Evolutionary conservation across 164 flowering plant genomes (phyloP).

Genomic region (Berberis vulgaris): DNA sequence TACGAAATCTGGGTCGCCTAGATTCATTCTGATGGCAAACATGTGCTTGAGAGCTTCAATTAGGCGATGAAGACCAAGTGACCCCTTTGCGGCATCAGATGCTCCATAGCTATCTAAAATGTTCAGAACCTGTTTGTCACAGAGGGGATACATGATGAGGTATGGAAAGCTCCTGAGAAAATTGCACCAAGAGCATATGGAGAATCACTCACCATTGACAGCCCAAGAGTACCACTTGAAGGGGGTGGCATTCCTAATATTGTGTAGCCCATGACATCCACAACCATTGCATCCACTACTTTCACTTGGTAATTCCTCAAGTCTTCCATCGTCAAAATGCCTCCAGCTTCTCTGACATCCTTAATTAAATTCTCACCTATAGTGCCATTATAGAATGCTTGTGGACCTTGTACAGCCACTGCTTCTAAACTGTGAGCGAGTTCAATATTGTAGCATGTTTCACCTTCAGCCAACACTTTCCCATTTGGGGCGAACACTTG

Average conservation of each 20-base stretch:
- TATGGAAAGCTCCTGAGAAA: neutral
- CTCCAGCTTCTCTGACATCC: constrained; percentile 76
- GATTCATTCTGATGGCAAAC: constrained; percentile 78
- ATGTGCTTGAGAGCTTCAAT: constrained; percentile 87
- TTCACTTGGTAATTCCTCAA: constrained; percentile 62
- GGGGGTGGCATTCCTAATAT: constrained; percentile 94
- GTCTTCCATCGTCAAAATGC: constrained; percentile 90
- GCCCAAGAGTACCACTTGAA: constrained; percentile 85
- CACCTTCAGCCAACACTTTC: constrained; percentile 51
- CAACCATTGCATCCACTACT: constrained; percentile 53
- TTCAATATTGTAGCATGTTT: constrained; percentile 58
- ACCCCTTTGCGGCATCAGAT: constrained; percentile 43
- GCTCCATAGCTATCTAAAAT: constrained; percentile 58
- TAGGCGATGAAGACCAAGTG: constrained; percentile 70
- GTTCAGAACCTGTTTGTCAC: constrained; percentile 51
- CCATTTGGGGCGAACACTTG: constrained; percentile 70
- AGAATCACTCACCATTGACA: constrained; percentile 49
- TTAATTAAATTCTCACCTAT: constrained; percentile 62
- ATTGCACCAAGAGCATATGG: neutral
- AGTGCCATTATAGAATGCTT: constrained; percentile 63
- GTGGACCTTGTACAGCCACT: constrained; percentile 69
- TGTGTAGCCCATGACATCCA: constrained; percentile 59
- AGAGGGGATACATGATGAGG: neutral
- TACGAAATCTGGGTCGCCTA: constrained; percentile 81
- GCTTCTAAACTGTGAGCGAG: constrained; percentile 58